Evolutionary conservation across 108 stramenopile genomes (phyloP), one percentile per base, ranked within the genome.

Genomic region (Pseudonitzschia delicatissima): DNA sequence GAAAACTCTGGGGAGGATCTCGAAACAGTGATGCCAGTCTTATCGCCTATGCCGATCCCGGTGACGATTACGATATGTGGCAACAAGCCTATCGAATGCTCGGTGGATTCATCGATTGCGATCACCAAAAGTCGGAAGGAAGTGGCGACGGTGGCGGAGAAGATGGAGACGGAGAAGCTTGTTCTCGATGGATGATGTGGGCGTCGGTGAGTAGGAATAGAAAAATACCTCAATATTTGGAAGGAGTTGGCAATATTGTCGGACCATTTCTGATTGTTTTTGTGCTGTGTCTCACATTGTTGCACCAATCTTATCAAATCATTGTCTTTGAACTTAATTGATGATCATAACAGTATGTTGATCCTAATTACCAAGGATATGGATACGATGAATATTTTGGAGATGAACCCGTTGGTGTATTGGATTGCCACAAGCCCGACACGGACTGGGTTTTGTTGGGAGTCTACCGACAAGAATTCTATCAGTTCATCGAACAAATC

Each of bases 401-500:
- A 9, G 85, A 84, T 33, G 58, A 71, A 40, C 77, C 86, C 17
- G 57, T 65, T 11, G 73, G 82, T 5, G 49, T 58, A 4, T 52
- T 93, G 50, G 88, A 90, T 68, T 93, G 92, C 66, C 88, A 90
- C 72, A 76, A 72, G n/a, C 87, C 87, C 15, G 83, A 85, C 35
- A 80, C 86, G 18, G 67, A 81, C 25, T 93, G 92, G 92, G 37
- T 81, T 45, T 75, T 93, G 50, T 48, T 93, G 33, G 92, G 92
- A 13, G 86, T 90, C n/a, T 93, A 90, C 78, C 80, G 88, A 15
- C 88, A 93, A 68, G 92, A 93, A 60, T 87, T 88, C 50, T 93
- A 93, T 74, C 92, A 93, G 64, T 93, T 70, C 71, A 85, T 90
- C 69, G 92, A 93, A 73, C 92, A 93, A 73, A 90, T 93, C 64